These are phyloP conservation scores for Colletotrichum higginsianum DNA, from an alignment of 2,329 filamentous ascomycete genomes.

Conservation along the genomic window DNA sequence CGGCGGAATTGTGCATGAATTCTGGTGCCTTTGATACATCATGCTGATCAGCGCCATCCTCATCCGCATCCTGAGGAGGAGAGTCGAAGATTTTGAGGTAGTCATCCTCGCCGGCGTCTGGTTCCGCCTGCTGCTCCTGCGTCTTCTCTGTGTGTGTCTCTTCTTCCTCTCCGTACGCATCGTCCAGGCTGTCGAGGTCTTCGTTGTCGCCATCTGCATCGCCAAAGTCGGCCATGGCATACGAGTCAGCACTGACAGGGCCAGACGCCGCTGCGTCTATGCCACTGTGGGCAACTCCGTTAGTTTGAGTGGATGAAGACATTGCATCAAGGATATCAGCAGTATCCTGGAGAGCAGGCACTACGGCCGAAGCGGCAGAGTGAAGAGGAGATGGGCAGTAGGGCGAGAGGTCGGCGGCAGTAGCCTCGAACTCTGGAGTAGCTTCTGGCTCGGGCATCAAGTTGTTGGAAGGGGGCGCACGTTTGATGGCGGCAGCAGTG, in stretches of 20 bases:
- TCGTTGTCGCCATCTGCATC: constrained; percentile 48
- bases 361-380: constrained; percentile 61
- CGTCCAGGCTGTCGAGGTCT: constrained; percentile 61
- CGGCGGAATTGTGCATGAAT: constrained; percentile 59
- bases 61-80: constrained; percentile 56
- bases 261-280: constrained; percentile 48
- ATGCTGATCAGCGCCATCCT: constrained; percentile 50
- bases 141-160: constrained; percentile 49
- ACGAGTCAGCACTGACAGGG: constrained; percentile 43
- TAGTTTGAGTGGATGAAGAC: constrained; percentile 46
- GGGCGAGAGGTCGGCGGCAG: constrained; percentile 68
- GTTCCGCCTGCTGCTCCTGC: constrained; percentile 48
- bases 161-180: constrained; percentile 61
- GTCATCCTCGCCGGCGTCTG: constrained; percentile 59
- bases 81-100: constrained; percentile 68
- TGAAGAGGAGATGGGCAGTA: constrained; percentile 66
- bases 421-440: constrained; percentile 62
- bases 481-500: constrained; percentile 1
- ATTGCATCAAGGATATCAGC: constrained; percentile 66
- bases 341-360: constrained; percentile 67
- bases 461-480: constrained; percentile 30
- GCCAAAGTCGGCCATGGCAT: constrained; percentile 40
- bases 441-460: constrained; percentile 61
- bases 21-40: constrained; percentile 63
- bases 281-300: constrained; percentile 44